A percentile compares a stretch with the other conserved stretches of the same genome.
Conservation (phyloP, 140 eudicot species). For the Ambrosia hybrid region DNA sequence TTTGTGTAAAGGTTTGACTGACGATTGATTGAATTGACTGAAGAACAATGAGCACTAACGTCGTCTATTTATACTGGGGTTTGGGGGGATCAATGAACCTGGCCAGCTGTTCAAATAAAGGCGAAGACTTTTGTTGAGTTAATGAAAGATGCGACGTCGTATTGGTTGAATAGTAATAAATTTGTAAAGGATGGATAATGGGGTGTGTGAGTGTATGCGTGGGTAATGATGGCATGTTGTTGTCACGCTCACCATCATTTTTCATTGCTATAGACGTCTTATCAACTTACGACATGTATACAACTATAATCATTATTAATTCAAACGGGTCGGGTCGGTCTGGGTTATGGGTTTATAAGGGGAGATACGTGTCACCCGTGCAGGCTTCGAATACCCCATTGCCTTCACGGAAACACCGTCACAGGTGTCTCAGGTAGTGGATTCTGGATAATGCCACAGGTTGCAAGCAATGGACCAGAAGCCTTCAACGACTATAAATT, state of each 20-base stretch:
- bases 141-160: slow-evolving; percentile 25
- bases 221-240: slow-evolving; percentile 47
- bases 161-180: neutral
- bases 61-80: slow-evolving; percentile 30
- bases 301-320: no score
- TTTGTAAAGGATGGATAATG: no score
- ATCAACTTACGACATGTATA: no score
- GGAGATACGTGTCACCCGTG: no score
- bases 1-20: slow-evolving; percentile 1
- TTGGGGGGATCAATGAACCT: neutral
- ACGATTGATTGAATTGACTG: slow-evolving; percentile 36
- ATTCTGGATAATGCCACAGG: no score
- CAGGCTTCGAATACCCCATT: no score
- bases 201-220: neutral
- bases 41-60: slow-evolving; percentile 34
- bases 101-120: slow-evolving; percentile 36
- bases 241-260: slow-evolving; percentile 52
- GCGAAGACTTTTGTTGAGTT: slow-evolving; percentile 3
- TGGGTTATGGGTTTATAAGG: no score
- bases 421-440: no score
- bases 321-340: no score
- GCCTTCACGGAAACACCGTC: no score
- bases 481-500: no score
- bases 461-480: no score
- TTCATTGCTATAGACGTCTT: slow-evolving; percentile 29